Conservation (phyloP, 805 yeast genomes). For the Candida wancherniae region DNA sequence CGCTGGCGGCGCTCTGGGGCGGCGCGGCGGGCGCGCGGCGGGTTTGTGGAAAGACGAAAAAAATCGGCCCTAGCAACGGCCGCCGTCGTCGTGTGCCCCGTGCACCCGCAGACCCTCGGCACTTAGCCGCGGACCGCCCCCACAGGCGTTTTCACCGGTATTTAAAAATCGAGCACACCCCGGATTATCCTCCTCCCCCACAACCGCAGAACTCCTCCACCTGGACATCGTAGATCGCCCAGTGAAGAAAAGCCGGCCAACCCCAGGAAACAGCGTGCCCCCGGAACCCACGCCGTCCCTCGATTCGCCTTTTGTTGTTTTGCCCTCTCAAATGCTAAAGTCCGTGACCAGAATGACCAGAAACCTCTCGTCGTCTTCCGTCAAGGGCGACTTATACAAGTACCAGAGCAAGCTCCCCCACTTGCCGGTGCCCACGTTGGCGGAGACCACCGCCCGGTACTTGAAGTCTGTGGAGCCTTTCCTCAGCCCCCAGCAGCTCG, state of each 20-base stretch:
- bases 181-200: too few species aligned
- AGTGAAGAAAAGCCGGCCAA: too few species aligned
- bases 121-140: too few species aligned
- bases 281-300: neutral
- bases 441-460: slow-evolving; percentile 65
- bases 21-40: neutral
- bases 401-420: slow-evolving; percentile 72
- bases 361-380: slow-evolving; percentile 21
- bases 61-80: neutral
- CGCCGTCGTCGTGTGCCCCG: neutral
- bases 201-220: too few species aligned
- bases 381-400: slow-evolving; percentile 64
- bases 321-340: slow-evolving; percentile 11
- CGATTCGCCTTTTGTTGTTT: neutral
- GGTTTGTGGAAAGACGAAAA: neutral
- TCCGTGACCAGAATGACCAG: slow-evolving; percentile 16
- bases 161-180: too few species aligned
- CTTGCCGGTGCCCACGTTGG: slow-evolving; percentile 81
- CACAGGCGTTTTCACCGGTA: too few species aligned
- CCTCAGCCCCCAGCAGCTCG: slow-evolving; percentile 47
- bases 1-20: neutral
- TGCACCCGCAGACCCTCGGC: neutral
- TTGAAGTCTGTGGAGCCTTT: slow-evolving; percentile 70
- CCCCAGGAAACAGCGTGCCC: too few species aligned
- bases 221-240: too few species aligned